Evolutionary conservation across 352 stramenopile species (phyloP).

Genomic region (Globisporangium radiosum): DNA sequence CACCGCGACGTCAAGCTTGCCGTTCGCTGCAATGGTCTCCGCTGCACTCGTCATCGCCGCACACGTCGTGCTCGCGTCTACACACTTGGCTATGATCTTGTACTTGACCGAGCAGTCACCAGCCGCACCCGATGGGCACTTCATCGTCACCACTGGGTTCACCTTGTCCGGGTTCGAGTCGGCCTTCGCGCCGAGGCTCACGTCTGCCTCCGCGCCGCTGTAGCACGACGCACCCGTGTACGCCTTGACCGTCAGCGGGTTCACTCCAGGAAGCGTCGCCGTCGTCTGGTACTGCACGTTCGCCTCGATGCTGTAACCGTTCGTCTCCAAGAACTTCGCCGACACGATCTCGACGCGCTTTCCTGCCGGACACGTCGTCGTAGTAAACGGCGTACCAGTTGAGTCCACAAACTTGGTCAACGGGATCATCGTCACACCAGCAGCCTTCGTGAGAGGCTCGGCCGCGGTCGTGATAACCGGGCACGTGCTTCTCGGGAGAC

Average conservation of each 20-base stretch:
- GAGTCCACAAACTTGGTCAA: background rate
- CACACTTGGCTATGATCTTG: background rate
- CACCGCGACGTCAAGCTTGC: background rate
- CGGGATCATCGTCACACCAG: background rate
- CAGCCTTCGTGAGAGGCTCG: no score
- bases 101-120: constrained; percentile 1
- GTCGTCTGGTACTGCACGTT: no score
- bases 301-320: no score
- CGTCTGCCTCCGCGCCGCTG: no score
- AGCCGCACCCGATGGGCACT: background rate
- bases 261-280: no score
- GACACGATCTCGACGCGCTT: background rate
- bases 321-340: background rate
- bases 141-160: background rate
- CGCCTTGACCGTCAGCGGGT: no score
- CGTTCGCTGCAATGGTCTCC: background rate
- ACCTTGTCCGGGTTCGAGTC: no score
- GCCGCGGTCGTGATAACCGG: no score
- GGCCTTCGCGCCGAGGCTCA: no score
- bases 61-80: no score
- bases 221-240: no score
- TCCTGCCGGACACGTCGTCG: background rate
- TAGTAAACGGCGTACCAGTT: background rate
- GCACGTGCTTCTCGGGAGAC: no score
- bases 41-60: background rate